Evolutionary conservation across 1,284 basidiomycete genomes (phyloP).

Genomic region (Heterobasidion occidentale): DNA sequence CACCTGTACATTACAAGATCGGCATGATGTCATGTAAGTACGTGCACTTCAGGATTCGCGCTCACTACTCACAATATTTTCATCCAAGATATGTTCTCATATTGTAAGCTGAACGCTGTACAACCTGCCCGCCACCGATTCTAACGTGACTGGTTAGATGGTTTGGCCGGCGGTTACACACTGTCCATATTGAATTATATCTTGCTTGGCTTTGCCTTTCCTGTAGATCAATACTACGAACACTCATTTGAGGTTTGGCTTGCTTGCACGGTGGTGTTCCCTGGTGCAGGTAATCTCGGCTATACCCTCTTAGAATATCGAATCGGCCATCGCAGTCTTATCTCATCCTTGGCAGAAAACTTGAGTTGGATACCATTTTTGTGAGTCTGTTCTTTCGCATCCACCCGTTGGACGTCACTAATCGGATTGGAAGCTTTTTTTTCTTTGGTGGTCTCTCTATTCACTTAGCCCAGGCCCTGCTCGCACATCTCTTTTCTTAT

Average conservation of each 20-base stretch:
- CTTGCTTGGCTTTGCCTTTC: constrained; percentile 58
- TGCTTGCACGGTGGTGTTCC: constrained; percentile 72
- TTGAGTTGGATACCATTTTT: constrained; percentile 75
- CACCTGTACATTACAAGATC: constrained; percentile 80
- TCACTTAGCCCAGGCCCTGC: constrained; percentile 64
- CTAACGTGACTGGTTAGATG: constrained; percentile 35
- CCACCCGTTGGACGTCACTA: constrained; percentile 5
- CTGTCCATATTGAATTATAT: constrained; percentile 68
- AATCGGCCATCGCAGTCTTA: constrained; percentile 51
- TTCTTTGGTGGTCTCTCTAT: constrained; percentile 78
- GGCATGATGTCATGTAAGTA: constrained; percentile 67
- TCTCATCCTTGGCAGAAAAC: constrained; percentile 54
- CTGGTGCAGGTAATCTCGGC: constrained; percentile 62
- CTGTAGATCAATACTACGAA: constrained; percentile 63
- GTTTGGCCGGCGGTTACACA: constrained; percentile 60
- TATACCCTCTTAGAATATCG: constrained; percentile 73
- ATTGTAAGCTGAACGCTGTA: constrained; percentile 36
- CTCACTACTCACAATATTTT: neutral
- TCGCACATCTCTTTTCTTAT: constrained; percentile 79
- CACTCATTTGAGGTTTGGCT: constrained; percentile 73
- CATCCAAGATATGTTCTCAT: constrained; percentile 72
- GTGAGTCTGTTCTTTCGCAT: constrained; percentile 32
- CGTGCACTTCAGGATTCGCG: neutral
- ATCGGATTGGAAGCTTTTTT: constrained; percentile 50
- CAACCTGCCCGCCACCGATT: neutral